Conservation (phyloP, 2,329 filamentous ascomycete genomes). For the Zalaria sp. region DNA sequence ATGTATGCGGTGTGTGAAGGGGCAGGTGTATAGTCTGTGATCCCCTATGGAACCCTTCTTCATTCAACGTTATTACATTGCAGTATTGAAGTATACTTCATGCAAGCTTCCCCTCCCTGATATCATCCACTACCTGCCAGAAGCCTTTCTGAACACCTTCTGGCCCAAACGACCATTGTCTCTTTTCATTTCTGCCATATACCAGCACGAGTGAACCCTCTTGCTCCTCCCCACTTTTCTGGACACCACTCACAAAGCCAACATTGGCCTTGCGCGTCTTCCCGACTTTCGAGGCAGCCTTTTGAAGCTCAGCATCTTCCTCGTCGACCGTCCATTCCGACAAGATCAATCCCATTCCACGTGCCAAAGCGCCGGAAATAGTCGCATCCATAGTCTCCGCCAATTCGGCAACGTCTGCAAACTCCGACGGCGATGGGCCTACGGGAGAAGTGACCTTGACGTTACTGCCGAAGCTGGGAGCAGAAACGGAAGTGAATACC, state of each 20-base stretch:
- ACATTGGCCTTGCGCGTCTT: constrained; percentile 1
- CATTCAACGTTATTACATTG: too few species aligned
- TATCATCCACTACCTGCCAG: constrained; percentile 4
- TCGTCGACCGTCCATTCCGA: constrained; percentile 10
- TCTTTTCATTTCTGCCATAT: not conserved
- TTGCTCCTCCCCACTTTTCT: not conserved
- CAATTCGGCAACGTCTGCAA: constrained; percentile 3
- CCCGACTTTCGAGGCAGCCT: not conserved
- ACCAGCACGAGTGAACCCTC: not conserved
- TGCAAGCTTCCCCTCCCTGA: not conserved
- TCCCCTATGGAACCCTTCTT: too few species aligned
- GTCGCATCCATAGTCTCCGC: constrained; percentile 1
- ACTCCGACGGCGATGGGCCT: not conserved
- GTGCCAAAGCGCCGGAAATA: constrained; percentile 1
- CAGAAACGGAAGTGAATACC: constrained; percentile 1
- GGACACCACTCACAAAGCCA: not conserved
- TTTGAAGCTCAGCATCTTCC: constrained; percentile 7
- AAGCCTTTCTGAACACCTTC: constrained; percentile 2
- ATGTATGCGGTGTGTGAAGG: too few species aligned
- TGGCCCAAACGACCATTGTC: not conserved
- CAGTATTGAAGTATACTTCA: too few species aligned
- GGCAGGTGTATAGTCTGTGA: too few species aligned
- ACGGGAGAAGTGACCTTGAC: constrained; percentile 2
- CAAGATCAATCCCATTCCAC: not conserved
- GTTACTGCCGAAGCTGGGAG: constrained; percentile 3